Evolutionary conservation across 148 eudicot genomes (phyloP).

Genomic region (Limonium bicolor): DNA sequence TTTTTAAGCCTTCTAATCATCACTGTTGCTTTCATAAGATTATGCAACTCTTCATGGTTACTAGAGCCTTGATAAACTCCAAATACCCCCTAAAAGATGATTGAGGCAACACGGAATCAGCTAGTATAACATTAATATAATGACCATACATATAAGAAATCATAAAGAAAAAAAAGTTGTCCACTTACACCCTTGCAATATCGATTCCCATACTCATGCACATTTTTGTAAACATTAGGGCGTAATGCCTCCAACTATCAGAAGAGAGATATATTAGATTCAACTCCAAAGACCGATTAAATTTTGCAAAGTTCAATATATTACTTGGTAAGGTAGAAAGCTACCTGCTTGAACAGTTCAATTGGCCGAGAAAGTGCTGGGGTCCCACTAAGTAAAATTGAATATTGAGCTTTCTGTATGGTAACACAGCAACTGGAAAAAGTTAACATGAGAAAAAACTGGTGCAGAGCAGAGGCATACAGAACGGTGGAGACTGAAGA

Average conservation of each 20-base stretch:
- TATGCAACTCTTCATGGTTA: slow-evolving; percentile 94
- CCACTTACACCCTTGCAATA: slow-evolving; percentile 97
- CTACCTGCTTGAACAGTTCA: slow-evolving; percentile 85
- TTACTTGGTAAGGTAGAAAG: slow-evolving; percentile 1
- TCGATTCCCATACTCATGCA: slow-evolving; percentile 90
- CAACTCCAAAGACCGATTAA: background rate
- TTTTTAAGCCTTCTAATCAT: slow-evolving; percentile 98
- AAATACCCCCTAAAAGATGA: slow-evolving; percentile 50
- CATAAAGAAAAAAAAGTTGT: background rate
- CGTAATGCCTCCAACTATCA: slow-evolving; percentile 86
- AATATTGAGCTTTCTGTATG: slow-evolving; percentile 72
- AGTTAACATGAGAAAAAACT: background rate
- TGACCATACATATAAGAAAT: background rate
- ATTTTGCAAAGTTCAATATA: slow-evolving; percentile 2
- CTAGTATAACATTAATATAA: slow-evolving; percentile 3
- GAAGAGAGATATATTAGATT: background rate
- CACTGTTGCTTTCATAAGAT: slow-evolving; percentile 80
- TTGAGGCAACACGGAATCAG: background rate
- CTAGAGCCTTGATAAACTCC: slow-evolving; percentile 96
- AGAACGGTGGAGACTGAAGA: slow-evolving; percentile 7
- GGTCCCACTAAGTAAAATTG: slow-evolving; percentile 87
- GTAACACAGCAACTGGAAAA: slow-evolving; percentile 7
- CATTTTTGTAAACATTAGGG: slow-evolving; percentile 74
- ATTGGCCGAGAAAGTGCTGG: slow-evolving; percentile 97
- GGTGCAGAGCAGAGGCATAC: background rate